Evolutionary conservation across 345 rosid species (phyloP), one percentile per base, ranked within the genome.

Genomic region (Pugionium cornutum): DNA sequence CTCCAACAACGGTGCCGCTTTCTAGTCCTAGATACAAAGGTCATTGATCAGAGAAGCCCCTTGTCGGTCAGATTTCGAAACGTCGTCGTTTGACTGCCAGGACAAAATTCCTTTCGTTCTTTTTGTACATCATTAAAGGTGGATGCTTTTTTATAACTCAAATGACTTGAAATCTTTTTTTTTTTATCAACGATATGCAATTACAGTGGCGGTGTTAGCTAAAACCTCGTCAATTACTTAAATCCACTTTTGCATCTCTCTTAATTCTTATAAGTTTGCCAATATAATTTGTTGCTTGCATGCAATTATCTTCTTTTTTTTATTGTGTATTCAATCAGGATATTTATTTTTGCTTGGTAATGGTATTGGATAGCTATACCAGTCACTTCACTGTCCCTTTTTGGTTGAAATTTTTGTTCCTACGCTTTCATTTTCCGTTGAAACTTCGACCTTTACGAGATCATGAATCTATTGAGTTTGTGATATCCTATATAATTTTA

Each of bases 1-100:
- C 98, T 4, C 91, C 89, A 41, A 85, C 94, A 25, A 85, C 90
- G 7, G 77, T 86, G 76, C 88, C 92, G 7, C 80, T 86, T 47
- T 79, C 84, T 3, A 89, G 92, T 77, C 96, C 97, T 0, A 77
- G 53, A 67, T 75, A 84, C 83, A 83, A 82, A 67, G 85, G 83
- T 6, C 80, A 66, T 32, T 84, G 84, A 85, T 53, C 31, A 35
- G 3, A 33, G 11, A 53, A 51, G 33, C 18, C n/a, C 71, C 33
- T 41, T 69, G 62, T 69, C 68, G 68, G 75, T 48, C 65, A 51
- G 8, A 29, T 9, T 9, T 3, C 0, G 48, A 42, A 58, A 53
- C 68, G 72, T 46, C 42, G 68, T 60, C 77, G 77, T 73, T 67
- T 58, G 26, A 5, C 5, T 2, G 48, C 2, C 6, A 6, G 41